Evolutionary conservation across 2,329 filamentous ascomycete genomes (phyloP).

Genomic region (Tolypocladium ovalisporum): DNA sequence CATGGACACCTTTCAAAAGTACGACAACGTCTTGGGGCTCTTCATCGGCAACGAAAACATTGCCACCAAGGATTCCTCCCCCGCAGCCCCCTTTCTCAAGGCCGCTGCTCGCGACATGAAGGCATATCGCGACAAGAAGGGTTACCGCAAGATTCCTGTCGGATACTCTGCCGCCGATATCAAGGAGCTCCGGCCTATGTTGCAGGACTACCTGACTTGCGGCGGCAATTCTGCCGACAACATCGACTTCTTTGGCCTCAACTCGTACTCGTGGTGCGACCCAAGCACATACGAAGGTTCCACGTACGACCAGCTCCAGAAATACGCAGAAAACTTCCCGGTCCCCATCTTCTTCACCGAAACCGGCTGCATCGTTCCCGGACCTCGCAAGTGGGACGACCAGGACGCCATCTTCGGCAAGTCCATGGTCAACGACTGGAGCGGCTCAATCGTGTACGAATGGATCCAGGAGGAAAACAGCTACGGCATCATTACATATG

Average conservation of each 20-base stretch:
- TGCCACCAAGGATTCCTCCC: slow-evolving; percentile 44
- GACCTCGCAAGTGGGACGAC: slow-evolving; percentile 55
- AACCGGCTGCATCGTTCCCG: slow-evolving; percentile 65
- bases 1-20: slow-evolving; percentile 66
- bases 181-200: slow-evolving; percentile 49
- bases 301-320: slow-evolving; percentile 60
- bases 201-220: slow-evolving; percentile 68
- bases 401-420: slow-evolving; percentile 66
- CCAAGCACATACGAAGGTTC: slow-evolving; percentile 45
- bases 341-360: slow-evolving; percentile 89
- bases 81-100: slow-evolving; percentile 72
- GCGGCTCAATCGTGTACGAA: slow-evolving; percentile 77
- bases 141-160: slow-evolving; percentile 70
- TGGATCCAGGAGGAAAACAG: slow-evolving; percentile 80
- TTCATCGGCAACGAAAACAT: slow-evolving; percentile 88
- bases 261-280: slow-evolving; percentile 77
- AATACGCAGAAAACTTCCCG: slow-evolving; percentile 57
- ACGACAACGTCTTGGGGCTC: slow-evolving; percentile 72
- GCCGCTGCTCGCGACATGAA: slow-evolving; percentile 75
- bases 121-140: slow-evolving; percentile 62
- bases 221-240: slow-evolving; percentile 57
- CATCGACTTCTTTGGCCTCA: slow-evolving; percentile 76
- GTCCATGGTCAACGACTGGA: slow-evolving; percentile 60
- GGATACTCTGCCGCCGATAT: slow-evolving; percentile 87
- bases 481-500: slow-evolving; percentile 75